Conservation (phyloP, 1,284 basidiomycete species). For the Schizopora paradoxa region DNA sequence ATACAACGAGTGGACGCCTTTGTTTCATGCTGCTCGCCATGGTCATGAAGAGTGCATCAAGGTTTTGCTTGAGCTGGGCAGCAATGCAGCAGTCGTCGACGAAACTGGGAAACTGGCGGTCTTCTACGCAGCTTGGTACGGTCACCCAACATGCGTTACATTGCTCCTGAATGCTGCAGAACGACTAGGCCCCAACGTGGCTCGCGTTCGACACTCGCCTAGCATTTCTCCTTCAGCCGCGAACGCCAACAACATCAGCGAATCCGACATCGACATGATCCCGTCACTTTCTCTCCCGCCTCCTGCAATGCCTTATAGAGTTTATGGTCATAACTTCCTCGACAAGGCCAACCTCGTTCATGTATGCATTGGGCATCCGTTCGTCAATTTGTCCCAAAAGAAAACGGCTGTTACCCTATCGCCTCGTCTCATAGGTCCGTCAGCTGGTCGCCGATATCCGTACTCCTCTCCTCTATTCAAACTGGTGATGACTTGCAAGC, state of each 20-base stretch:
- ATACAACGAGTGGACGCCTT: constrained; percentile 96
- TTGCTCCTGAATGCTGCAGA: constrained; percentile 56
- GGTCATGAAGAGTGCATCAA: constrained; percentile 77
- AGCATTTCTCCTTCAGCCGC: constrained; percentile 27
- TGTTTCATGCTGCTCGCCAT: constrained; percentile 92
- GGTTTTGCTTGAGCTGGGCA: constrained; percentile 76
- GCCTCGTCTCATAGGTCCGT: constrained; percentile 62
- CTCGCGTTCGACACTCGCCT: constrained; percentile 25
- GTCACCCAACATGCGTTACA: constrained; percentile 76
- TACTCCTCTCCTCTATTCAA: constrained; percentile 83
- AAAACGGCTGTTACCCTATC: constrained; percentile 54
- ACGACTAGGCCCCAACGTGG: constrained; percentile 21
- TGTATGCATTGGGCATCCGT: constrained; percentile 75
- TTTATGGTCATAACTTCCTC: constrained; percentile 88
- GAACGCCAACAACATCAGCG: constrained; percentile 37
- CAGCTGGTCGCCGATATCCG: constrained; percentile 53
- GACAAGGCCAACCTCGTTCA: constrained; percentile 88
- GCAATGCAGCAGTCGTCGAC: constrained; percentile 71
- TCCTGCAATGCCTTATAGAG: constrained; percentile 94
- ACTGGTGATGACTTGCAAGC: constrained; percentile 84
- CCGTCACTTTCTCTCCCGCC: constrained; percentile 93
- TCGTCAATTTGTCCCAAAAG: constrained; percentile 28
- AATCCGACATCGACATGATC: constrained; percentile 84
- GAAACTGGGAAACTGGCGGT: constrained; percentile 84
- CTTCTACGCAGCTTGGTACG: constrained; percentile 98